Percentiles rank a stretch among this genome's conserved stretches.
These are phyloP conservation scores for Lachancea mirantina DNA, from an alignment of 805 yeast species.

Conservation along the genomic window DNA sequence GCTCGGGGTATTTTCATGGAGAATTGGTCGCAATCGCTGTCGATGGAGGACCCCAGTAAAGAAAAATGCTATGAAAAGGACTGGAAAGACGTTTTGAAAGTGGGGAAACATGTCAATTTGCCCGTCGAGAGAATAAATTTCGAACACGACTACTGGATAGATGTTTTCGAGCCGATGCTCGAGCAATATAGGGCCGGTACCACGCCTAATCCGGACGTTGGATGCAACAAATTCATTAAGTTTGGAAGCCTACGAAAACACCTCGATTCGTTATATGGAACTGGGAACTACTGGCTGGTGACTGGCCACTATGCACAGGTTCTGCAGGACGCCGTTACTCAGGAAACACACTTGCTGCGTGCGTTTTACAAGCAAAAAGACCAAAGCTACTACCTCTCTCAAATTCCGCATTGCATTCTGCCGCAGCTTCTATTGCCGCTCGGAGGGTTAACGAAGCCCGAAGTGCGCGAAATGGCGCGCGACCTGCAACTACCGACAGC, in stretches of 20 bases:
- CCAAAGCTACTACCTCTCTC: constrained; percentile 85
- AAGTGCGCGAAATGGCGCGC: constrained; percentile 63
- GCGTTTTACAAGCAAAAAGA: constrained; percentile 62
- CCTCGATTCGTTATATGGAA: constrained; percentile 35
- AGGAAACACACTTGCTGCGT: constrained; percentile 41
- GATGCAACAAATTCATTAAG: constrained; percentile 78
- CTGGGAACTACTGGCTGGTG: constrained; percentile 69
- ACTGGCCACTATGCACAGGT: constrained; percentile 78
- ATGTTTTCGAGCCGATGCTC: constrained; percentile 90
- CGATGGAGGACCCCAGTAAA: constrained; percentile 35
- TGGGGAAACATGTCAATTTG: constrained; percentile 53
- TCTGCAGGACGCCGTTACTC: constrained; percentile 37
- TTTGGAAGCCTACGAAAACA: constrained; percentile 71
- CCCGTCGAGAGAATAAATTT: constrained; percentile 73
- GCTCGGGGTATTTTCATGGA: constrained; percentile 88
- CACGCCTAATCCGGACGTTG: constrained; percentile 94
- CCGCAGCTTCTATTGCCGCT: constrained; percentile 63
- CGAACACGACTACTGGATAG: constrained; percentile 87
- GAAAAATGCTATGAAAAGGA: constrained; percentile 69
- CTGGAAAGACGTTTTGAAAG: constrained; percentile 74
- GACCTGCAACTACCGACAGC: constrained; percentile 51
- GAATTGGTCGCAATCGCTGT: constrained; percentile 60
- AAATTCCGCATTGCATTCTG: constrained; percentile 44
- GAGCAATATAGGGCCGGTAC: constrained; percentile 58
- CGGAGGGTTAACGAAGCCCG: constrained; percentile 69